Conservation (phyloP, 129 eudicot species). For the Lactuca sativa region DNA sequence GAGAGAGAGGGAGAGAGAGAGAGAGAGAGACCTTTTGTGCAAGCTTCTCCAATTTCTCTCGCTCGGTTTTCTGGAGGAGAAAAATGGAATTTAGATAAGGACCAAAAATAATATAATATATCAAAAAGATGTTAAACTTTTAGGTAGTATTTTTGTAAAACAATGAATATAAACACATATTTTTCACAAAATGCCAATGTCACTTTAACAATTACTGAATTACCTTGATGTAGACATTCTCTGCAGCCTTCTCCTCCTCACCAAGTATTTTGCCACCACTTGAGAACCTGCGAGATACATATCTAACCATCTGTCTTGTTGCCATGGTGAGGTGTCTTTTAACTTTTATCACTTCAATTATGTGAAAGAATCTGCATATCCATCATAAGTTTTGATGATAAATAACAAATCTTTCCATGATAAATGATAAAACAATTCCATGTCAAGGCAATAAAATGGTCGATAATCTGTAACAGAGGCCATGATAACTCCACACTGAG, state of each 20-base stretch:
- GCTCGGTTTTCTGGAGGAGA: slow-evolving; percentile 74
- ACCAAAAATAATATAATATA: not conserved
- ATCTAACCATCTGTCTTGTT: slow-evolving; percentile 57
- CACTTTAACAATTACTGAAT: not conserved
- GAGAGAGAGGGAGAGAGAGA: not conserved
- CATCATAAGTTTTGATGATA: not conserved
- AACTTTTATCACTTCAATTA: slow-evolving; percentile 34
- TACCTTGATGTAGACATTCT: slow-evolving; percentile 90
- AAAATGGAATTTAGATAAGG: slow-evolving; percentile 4
- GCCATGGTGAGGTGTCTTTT: slow-evolving; percentile 51
- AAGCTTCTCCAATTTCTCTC: slow-evolving; percentile 84
- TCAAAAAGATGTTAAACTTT: not conserved
- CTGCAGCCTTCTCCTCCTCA: slow-evolving; percentile 99
- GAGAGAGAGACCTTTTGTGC: slow-evolving; percentile 68
- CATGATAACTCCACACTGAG: not conserved
- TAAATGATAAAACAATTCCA: too few relatives aligned
- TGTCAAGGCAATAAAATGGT: too few relatives aligned
- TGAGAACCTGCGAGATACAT: slow-evolving; percentile 66
- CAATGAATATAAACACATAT: not conserved
- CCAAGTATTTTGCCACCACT: slow-evolving; percentile 69
- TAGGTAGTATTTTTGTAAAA: not conserved
- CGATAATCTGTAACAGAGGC: too few relatives aligned
- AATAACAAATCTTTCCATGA: slow-evolving; percentile 6
- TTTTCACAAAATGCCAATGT: not conserved
- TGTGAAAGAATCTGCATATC: not conserved